phyloP scores from a whole-genome alignment of 2,329 filamentous ascomycete genomes.

The Fusarium ambrosium region DNA sequence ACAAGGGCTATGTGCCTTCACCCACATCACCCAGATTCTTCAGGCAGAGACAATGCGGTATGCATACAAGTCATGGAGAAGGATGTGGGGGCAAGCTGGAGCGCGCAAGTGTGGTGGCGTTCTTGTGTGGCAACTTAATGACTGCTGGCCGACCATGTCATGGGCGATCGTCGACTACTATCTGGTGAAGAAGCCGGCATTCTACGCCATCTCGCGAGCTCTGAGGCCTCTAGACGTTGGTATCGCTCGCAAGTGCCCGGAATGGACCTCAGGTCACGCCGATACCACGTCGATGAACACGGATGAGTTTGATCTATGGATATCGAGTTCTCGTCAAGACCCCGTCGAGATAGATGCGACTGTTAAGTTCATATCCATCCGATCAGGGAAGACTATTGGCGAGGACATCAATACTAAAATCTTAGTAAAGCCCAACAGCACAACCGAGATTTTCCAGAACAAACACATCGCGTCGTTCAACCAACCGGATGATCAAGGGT shows the following conservation, averaged over 20 bases:
- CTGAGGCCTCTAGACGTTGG: not conserved
- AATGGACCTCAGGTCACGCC: not conserved
- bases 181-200: slow-evolving; percentile 74
- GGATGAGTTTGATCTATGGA: not conserved
- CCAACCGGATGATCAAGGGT: not conserved
- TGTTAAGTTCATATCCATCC: not conserved
- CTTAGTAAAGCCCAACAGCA: not conserved
- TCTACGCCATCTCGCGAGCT: slow-evolving; percentile 65
- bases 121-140: slow-evolving; percentile 78
- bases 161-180: slow-evolving; percentile 76
- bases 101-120: slow-evolving; percentile 72
- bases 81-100: slow-evolving; percentile 56
- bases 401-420: not conserved
- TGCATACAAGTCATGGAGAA: slow-evolving; percentile 69
- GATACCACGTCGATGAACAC: not conserved
- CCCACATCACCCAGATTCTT: slow-evolving; percentile 68
- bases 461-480: not conserved
- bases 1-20: slow-evolving; percentile 78
- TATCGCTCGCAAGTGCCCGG: not conserved
- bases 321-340: not conserved
- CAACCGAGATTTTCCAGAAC: not conserved
- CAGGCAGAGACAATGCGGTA: slow-evolving; percentile 66
- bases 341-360: not conserved
- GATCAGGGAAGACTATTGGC: not conserved
- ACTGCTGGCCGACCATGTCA: slow-evolving; percentile 76